A percentile compares a stretch with the other conserved stretches of the same genome.
Evolutionary conservation across 139 green algal genomes (phyloP).

Genomic region (Chlamydomonas applanata): DNA sequence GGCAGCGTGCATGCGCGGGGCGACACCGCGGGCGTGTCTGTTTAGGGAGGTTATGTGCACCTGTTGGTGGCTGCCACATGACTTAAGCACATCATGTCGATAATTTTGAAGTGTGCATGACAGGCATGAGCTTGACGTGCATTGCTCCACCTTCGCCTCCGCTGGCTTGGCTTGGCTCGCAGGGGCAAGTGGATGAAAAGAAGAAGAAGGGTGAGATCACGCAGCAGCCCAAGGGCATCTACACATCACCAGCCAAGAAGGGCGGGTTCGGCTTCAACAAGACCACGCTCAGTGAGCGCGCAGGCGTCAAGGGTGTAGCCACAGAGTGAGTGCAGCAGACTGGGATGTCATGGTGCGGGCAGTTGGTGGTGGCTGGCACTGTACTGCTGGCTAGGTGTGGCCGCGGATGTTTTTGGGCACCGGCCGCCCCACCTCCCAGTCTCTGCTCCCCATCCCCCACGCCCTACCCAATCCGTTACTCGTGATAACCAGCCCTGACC

Average conservation of each 20-base stretch:
- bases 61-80: background rate
- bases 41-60: background rate
- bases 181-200: conserved; percentile 21
- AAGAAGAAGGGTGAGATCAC: conserved; percentile 48
- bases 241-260: conserved; percentile 63
- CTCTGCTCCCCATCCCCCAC: too few relatives aligned
- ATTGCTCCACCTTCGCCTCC: background rate
- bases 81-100: background rate
- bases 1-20: background rate
- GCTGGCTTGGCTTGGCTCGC: background rate
- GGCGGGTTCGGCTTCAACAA: conserved; percentile 55
- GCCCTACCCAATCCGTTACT: too few relatives aligned
- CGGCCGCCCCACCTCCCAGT: too few relatives aligned
- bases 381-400: too few relatives aligned
- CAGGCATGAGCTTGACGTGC: background rate
- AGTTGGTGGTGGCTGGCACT: too few relatives aligned
- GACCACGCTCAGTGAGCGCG: conserved; percentile 39
- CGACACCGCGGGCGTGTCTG: background rate
- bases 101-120: background rate
- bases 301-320: conserved; percentile 22
- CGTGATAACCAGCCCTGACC: too few relatives aligned
- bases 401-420: too few relatives aligned
- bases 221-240: conserved; percentile 48
- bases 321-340: conserved; percentile 28
- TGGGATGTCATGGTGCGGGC: too few relatives aligned